Evolutionary conservation across 768 basidiomycete species (phyloP).

Genomic region (Mycena venus): DNA sequence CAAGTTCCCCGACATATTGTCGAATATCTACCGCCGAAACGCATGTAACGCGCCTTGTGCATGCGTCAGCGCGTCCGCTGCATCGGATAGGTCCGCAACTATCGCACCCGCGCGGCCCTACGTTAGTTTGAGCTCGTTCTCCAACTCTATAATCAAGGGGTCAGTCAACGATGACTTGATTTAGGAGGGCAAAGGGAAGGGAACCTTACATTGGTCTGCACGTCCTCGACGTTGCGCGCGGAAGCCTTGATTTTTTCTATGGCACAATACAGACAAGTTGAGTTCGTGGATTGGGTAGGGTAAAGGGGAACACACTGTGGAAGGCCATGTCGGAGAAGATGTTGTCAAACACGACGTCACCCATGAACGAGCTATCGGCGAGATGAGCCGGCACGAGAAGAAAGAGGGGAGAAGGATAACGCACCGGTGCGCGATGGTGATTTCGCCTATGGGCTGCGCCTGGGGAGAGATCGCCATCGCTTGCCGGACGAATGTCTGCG

Average conservation of each 20-base stretch:
- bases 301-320: constrained; percentile 48
- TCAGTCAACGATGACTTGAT: no score
- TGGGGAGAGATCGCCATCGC: constrained; percentile 52
- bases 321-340: constrained; percentile 58
- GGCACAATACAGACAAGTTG: neutral
- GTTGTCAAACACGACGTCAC: constrained; percentile 58
- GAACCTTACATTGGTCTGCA: no score
- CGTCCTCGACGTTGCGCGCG: constrained; percentile 49
- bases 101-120: no score
- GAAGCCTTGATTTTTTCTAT: constrained; percentile 56
- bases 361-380: constrained; percentile 38
- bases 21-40: no score
- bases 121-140: no score
- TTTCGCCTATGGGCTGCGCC: constrained; percentile 52
- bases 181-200: no score
- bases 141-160: no score
- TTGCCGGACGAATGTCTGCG: constrained; percentile 51
- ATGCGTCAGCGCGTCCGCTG: no score
- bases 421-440: constrained; percentile 57
- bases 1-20: no score
- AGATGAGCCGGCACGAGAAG: neutral
- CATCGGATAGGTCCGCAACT: no score
- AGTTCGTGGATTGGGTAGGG: neutral
- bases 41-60: no score
- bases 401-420: neutral